Conservation (phyloP, 192 early-diverging fungal genomes). For the Spizellomyces sp. region DNA sequence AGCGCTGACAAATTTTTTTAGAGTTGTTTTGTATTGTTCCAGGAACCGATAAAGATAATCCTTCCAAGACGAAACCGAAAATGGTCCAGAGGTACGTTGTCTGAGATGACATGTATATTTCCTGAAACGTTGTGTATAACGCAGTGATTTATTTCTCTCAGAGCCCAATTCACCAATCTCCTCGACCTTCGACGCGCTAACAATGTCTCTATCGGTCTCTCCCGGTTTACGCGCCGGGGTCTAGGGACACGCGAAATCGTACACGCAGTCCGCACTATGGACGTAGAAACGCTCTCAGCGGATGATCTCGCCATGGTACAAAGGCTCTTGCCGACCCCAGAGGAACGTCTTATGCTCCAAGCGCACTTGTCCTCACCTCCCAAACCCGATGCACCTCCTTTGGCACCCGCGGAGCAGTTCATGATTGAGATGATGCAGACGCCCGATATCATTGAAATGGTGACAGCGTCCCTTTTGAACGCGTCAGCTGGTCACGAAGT, state of each 20-base stretch:
- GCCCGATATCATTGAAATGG: constrained; percentile 39
- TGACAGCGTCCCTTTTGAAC: constrained; percentile 42
- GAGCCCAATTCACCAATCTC: constrained; percentile 54
- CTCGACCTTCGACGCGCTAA: constrained; percentile 58
- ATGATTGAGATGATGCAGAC: constrained; percentile 47
- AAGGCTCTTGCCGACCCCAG: constrained; percentile 49
- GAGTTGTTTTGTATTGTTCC: constrained; percentile 57
- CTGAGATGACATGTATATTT: too few species aligned
- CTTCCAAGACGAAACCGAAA: constrained; percentile 30
- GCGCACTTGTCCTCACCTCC: constrained; percentile 5
- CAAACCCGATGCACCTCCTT: constrained; percentile 36
- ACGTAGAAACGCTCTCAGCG: constrained; percentile 31
- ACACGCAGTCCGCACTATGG: constrained; percentile 34
- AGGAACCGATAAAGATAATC: constrained; percentile 16
- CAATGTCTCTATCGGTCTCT: constrained; percentile 57
- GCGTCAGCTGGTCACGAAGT: constrained; percentile 37
- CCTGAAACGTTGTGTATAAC: not conserved
- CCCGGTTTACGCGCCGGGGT: constrained; percentile 50
- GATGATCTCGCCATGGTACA: constrained; percentile 53
- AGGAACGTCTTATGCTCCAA: constrained; percentile 40
- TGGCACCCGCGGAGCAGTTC: constrained; percentile 59
- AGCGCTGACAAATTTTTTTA: constrained; percentile 20
- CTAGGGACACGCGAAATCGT: constrained; percentile 35
- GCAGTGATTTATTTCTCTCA: constrained; percentile 12
- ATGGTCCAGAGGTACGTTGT: constrained; percentile 31